phyloP scores from a whole-genome alignment of 1,139 yeast genomes.

The Geotrichum europaeum region DNA sequence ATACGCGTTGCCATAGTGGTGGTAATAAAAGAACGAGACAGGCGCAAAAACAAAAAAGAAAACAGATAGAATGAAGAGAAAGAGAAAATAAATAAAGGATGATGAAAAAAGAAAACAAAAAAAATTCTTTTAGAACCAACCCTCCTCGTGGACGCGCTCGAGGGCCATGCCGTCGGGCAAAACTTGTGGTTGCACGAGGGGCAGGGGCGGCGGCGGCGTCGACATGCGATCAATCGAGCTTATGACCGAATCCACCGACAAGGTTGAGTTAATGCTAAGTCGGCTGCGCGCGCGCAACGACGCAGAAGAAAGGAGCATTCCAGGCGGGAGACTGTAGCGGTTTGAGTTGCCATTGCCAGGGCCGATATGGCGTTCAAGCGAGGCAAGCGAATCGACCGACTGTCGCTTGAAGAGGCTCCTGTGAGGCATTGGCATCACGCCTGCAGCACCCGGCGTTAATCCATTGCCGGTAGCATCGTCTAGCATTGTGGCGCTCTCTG shows the following conservation, averaged over 20 bases:
- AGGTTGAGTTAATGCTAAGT: slow-evolving; percentile 5
- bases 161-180: neutral
- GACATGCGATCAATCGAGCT: neutral
- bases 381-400: slow-evolving; percentile 6
- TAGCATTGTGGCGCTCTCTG: neutral
- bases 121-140: slow-evolving; percentile 9
- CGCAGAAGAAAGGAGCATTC: neutral
- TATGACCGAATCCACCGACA: slow-evolving; percentile 5
- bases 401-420: neutral
- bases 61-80: neutral
- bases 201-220: neutral
- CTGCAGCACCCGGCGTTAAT: no score
- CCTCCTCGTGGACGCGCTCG: slow-evolving; percentile 12
- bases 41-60: neutral
- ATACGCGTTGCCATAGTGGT: neutral
- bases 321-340: slow-evolving; percentile 9
- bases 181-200: neutral
- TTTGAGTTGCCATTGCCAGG: neutral
- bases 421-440: neutral
- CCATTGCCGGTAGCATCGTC: no score
- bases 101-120: neutral
- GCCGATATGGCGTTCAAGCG: neutral
- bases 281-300: slow-evolving; percentile 7
- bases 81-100: neutral
- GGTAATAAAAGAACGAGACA: neutral